Base-by-base conservation (phyloP, 805 yeast species). In the Myxozyma sirexii region DNA sequence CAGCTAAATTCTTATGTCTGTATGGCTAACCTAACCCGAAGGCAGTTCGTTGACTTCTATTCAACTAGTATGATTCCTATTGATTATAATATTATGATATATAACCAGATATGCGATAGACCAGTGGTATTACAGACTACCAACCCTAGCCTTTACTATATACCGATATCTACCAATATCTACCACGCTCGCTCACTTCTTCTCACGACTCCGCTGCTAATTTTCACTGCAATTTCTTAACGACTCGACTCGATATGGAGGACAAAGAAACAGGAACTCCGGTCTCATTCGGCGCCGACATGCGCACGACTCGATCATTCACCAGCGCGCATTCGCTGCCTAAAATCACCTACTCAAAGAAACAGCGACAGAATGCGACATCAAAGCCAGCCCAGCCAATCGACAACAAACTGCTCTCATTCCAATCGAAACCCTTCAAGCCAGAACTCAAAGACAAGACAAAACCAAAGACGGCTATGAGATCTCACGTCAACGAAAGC, bases 401-500 rank as follows among this genome's bases (percentile, higher is more conserved):
- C n/a, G n/a, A n/a, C n/a, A n/a, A n/a, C n/a, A n/a, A n/a, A n/a
- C n/a, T n/a, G n/a, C n/a, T n/a, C n/a, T n/a, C n/a, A n/a, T n/a
- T n/a, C n/a, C n/a, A n/a, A n/a, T 29, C 33, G 6, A 29, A 29
- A 29, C 10, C 33, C 33, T 29, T 29, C 33, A 29, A n/a, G n/a
- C n/a, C 10, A 2, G 45, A 38, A 13, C 3, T 2, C 42, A 17
- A 37, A 27, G n/a, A 12, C 27, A 17, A 44, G 24, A n/a, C 35
- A 23, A 13, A 23, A 41, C 26, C 41, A 13, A 56, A 43, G 45
- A 27, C 26, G 21, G 50, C 51, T 4, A 4, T 56, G 52, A 48
- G 35, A n/a, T 19, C 41, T 35, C 51, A 43, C 37, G 60, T 56
- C 39, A 56, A 56, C 51, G 60, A 56, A 21, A 38, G 56, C 4